Percentiles rank a stretch among this genome's conserved stretches.
phyloP scores from a whole-genome alignment of 306 rosid species.

The Alnus rubra region DNA sequence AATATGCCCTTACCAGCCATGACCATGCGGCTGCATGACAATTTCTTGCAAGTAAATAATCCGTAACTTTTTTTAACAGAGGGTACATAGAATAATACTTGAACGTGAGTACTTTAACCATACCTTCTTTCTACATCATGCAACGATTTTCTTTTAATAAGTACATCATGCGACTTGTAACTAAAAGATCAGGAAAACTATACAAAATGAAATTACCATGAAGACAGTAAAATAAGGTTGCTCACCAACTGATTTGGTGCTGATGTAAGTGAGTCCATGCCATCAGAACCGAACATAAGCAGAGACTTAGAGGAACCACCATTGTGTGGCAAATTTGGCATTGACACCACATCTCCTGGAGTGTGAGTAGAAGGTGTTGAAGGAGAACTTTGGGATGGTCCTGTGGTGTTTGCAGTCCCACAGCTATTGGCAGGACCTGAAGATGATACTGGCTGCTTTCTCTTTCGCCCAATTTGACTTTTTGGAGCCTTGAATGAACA shows the following conservation, averaged over 20 bases:
- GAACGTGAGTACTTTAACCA: neutral
- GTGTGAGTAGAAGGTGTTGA: slow-evolving; percentile 62
- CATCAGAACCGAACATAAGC: slow-evolving; percentile 52
- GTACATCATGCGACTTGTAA: too few species aligned
- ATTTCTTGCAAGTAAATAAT: neutral
- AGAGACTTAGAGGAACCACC: slow-evolving; percentile 52
- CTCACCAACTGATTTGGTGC: slow-evolving; percentile 64
- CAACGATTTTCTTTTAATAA: neutral
- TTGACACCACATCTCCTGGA: slow-evolving; percentile 47
- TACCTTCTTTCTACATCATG: neutral
- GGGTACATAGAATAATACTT: neutral
- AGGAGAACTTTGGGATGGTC: slow-evolving; percentile 57
- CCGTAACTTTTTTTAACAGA: neutral
- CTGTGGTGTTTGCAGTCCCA: slow-evolving; percentile 65
- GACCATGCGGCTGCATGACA: neutral
- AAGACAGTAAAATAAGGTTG: neutral
- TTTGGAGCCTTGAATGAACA: slow-evolving; percentile 47
- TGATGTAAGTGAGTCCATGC: slow-evolving; percentile 52
- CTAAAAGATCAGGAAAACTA: neutral
- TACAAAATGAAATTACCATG: slow-evolving; percentile 2
- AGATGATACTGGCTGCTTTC: slow-evolving; percentile 56
- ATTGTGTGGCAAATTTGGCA: slow-evolving; percentile 52
- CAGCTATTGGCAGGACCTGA: slow-evolving; percentile 64
- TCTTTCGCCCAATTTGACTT: slow-evolving; percentile 49
- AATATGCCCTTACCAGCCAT: neutral